Percentiles rank a stretch among this genome's conserved stretches.
phyloP scores from a whole-genome alignment of 345 rosid species.

The Turritis glabra region DNA sequence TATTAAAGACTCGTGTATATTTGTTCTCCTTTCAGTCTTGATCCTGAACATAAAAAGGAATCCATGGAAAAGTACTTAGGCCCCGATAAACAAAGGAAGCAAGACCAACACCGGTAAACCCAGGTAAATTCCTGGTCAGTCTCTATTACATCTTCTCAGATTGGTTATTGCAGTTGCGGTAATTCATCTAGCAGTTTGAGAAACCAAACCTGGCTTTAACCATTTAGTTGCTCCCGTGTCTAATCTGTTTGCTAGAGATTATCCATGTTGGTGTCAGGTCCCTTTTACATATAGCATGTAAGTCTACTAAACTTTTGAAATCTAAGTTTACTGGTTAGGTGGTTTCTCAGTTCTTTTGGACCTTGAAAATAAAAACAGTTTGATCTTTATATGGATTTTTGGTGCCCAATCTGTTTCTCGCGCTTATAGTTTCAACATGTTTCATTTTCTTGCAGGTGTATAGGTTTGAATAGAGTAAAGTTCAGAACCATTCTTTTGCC shows the following conservation, averaged over 20 bases:
- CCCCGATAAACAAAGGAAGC: constrained; percentile 49
- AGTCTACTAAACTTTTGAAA: constrained; percentile 14
- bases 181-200: constrained; percentile 10
- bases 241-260: constrained; percentile 29
- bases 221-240: background rate
- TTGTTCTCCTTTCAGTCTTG: constrained; percentile 64
- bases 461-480: constrained; percentile 35
- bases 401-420: background rate
- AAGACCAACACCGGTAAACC: constrained; percentile 33
- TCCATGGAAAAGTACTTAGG: constrained; percentile 97
- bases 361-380: no score
- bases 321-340: background rate
- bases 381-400: background rate
- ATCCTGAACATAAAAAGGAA: constrained; percentile 92
- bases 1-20: background rate
- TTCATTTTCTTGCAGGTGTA: constrained; percentile 36
- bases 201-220: constrained; percentile 8
- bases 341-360: background rate
- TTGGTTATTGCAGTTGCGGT: background rate
- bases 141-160: background rate
- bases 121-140: background rate
- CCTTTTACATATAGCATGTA: constrained; percentile 24
- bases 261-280: constrained; percentile 24
- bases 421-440: background rate
- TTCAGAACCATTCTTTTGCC: constrained; percentile 45